Evolutionary conservation across 176 grass and related monocot genomes (phyloP), one percentile per base, ranked within the genome.

Genomic region (Musa beccarii): DNA sequence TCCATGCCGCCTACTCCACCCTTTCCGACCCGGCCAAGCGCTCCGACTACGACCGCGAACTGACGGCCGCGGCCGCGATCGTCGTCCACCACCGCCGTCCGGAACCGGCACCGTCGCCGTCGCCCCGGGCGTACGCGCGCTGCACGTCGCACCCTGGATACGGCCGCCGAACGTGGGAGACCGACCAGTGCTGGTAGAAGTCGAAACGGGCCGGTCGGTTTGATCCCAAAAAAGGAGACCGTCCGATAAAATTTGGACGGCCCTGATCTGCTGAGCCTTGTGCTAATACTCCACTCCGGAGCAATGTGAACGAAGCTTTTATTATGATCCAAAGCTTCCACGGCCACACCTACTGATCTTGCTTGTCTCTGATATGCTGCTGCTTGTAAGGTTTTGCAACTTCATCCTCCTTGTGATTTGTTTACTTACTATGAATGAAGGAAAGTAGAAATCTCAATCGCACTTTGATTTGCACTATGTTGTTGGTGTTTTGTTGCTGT

Each of bases 171-270:
- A 88, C 83, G 1, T 92, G 89, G 89, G 89, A 88, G 80, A 92
- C 89, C 2, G 85, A 92, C 64, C 85, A 92, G 80, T 92, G 85
- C 83, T 92, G 85, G 89, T 92, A 79, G 87, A 12, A 11, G 29
- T 15, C 13, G 52, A 2, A 1, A 20, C 15, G 10, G 26, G 21
- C 52, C 21, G 53, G 50, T 51, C 75, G 29, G 65, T 77, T 51
- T 10, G 61, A 64, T 12, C 68, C 68, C 8, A 49, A 52, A 70
- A 21, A 70, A 70, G 68, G 49, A 70, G 9, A 34, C 9, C 68
- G 6, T 69, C 68, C 17, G 68, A 51, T 21, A 51, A 26, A 7
- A 70, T 10, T 75, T 13, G 2, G 73, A 34, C 23, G 14, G 54
- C 6, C 50, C 8, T 43, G 54, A 49, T 59, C 54, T 49, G 14